Base-by-base conservation (phyloP, 306 rosid genomes). In the Prunus armeniaca region DNA sequence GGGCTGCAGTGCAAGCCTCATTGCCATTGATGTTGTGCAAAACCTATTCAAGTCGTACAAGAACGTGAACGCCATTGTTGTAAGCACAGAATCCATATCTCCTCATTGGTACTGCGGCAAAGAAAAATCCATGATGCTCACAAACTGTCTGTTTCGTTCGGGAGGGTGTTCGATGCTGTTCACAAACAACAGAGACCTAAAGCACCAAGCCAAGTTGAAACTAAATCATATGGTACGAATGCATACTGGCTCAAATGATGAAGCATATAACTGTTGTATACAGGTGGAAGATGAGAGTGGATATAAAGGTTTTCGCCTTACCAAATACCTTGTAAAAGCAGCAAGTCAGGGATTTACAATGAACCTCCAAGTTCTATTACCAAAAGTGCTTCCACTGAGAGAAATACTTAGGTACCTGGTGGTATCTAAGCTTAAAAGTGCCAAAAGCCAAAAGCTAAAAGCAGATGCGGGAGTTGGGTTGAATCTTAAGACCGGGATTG, bases 1-100 rank as follows among this genome's bases (percentile, higher is more conserved):
- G 96, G 93, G 98, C 5, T 93, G 97, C 65, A 91, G 97, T 71
- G 96, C 90, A 2, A 91, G 91, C 51, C 85, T 93, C 3, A 89
- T 87, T 0, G 91, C 84, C 3, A 74, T 93, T 18, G 98, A 91
- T 46, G 70, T 93, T 18, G 97, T 93, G 54, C 93, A 87, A 61
- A 91, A 79, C 18, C 70, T 90, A 24, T 90, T 93, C 80, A 85
- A 90, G 79, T 68, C 87, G 0, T 13, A 87, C 76, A 60, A 63
- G 41, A 83, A 91, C 34, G 49, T 81, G 0, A 6, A 86, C 4
- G 97, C 94, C 28, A 7, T 91, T 15, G 93, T 91, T 19, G 93
- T 91, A 70, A 93, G 94, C 77, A 91, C 98, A 0, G 98, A 93
- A 41, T 88, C 96, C 34, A 83, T 93, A 4, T 94, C 90, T 9